A percentile compares a stretch with the other conserved stretches of the same genome.
phyloP scores from a whole-genome alignment of 1,284 basidiomycete species.

The Sporisorium reilianum region DNA sequence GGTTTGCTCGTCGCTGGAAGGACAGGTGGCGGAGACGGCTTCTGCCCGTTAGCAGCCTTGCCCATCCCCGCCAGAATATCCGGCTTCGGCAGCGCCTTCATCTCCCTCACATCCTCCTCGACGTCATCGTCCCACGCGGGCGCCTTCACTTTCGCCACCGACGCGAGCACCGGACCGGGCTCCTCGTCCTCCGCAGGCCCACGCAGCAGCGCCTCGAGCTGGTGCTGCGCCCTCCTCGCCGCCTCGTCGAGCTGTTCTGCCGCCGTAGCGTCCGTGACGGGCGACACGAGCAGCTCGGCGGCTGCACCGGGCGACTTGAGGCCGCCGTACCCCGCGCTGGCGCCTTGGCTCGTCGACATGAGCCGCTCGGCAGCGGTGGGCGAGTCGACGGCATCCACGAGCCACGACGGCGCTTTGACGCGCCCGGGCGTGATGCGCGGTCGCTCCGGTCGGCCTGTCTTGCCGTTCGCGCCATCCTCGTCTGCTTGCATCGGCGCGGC shows the following conservation, averaged over 20 bases:
- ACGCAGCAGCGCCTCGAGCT: conserved; percentile 46
- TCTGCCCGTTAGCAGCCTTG: not conserved
- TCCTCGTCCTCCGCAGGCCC: conserved; percentile 16
- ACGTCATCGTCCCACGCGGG: conserved; percentile 62
- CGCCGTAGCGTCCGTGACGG: conserved; percentile 29
- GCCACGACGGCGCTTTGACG: conserved; percentile 43
- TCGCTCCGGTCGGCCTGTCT: conserved; percentile 12
- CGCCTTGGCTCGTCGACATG: conserved; percentile 6
- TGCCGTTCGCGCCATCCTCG: not conserved
- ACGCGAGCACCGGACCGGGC: not conserved
- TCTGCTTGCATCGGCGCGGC: not conserved
- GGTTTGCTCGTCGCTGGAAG: not conserved
- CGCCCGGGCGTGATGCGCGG: conserved; percentile 30
- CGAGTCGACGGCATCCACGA: conserved; percentile 41
- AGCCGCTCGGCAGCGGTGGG: conserved; percentile 31
- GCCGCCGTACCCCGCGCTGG: not conserved
- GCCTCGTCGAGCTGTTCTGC: conserved; percentile 42
- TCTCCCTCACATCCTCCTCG: conserved; percentile 50
- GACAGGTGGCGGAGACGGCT: not conserved
- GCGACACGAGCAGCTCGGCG: conserved; percentile 21
- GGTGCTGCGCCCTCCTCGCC: conserved; percentile 33
- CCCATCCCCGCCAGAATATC: conserved; percentile 9
- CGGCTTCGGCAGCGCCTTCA: conserved; percentile 40
- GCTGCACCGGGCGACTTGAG: conserved; percentile 9
- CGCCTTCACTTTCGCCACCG: conserved; percentile 23